A percentile compares a stretch with the other conserved stretches of the same genome.
Evolutionary conservation across 106 monocot genomes (phyloP).

Genomic region (Chionographis japonica): DNA sequence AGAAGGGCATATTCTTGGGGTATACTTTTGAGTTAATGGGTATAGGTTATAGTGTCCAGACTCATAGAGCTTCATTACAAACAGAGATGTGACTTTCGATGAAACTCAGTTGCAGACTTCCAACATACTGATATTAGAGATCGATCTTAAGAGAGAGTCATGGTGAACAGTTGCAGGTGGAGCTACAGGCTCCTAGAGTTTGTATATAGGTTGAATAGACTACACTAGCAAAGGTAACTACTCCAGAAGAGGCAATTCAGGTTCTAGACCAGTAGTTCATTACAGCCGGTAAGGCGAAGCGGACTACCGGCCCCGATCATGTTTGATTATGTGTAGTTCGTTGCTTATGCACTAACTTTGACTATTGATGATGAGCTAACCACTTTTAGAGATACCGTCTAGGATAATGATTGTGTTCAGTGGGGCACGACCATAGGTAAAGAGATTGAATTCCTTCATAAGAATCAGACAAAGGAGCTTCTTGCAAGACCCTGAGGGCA

Average conservation of each 20-base stretch:
- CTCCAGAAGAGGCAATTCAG: too few relatives aligned
- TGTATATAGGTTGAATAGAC: too few relatives aligned
- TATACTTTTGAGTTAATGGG: neutral
- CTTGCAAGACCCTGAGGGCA: neutral
- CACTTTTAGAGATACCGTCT: neutral
- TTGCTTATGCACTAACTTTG: neutral
- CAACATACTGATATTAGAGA: too few relatives aligned
- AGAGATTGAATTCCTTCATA: constrained; percentile 8
- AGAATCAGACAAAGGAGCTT: neutral
- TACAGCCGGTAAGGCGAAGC: too few relatives aligned
- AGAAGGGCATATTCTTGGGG: neutral
- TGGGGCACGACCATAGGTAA: neutral
- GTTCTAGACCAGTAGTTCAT: too few relatives aligned
- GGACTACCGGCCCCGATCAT: too few relatives aligned
- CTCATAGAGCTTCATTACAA: neutral
- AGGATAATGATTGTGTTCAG: neutral
- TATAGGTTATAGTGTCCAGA: constrained; percentile 2
- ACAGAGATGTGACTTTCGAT: neutral
- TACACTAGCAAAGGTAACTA: too few relatives aligned
- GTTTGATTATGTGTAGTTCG: too few relatives aligned
- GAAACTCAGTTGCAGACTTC: neutral
- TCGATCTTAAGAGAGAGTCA: too few relatives aligned
- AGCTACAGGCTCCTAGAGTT: too few relatives aligned
- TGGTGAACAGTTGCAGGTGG: too few relatives aligned
- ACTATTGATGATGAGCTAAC: too few relatives aligned